Evolutionary conservation across 176 grass and related monocot genomes (phyloP), one percentile per base, ranked within the genome.

Genomic region (Themeda triandra): DNA sequence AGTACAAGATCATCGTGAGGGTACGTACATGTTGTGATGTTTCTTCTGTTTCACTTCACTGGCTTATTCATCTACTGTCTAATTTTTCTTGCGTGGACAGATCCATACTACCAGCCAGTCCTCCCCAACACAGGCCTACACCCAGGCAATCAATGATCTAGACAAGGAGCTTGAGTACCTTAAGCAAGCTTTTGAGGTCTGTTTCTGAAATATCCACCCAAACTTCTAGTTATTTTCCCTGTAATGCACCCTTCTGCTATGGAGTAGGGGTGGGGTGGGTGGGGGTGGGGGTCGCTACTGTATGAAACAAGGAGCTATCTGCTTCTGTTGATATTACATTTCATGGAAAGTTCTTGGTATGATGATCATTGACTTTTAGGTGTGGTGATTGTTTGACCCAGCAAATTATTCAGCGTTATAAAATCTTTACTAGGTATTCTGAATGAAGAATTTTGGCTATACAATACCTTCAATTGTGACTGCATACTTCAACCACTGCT

Each of bases 71-170:
- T 6, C 9, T 74, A 63, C 14, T 77, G 32, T 65, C 17, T 42
- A 27, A 51, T 62, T 68, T 35, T 77, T 70, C 44, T 15, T 77
- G 31, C 5, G 6, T 89, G 4, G 71, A 37, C 32, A 89, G 88
- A 85, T 89, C 83, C 88, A 89, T 82, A 89, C 88, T 63, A 69
- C 88, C 25, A 86, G 83, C 65, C 88, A 86, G 66, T 89, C 88
- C 72, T 86, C 88, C 54, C 88, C 83, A 27, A 86, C 83, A 0
- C 88, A 86, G 83, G 88, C 88, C 10, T 89, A 89, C 79, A 82
- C 64, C 6, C 88, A 86, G 72, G 83, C 83, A 32, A 42, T 89
- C 83, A 86, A 75, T 77, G 83, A 89, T 86, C 64, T 90, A 54
- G 88, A 90, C 79, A 90, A 86, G 65, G 79, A 81, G 39, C 79